Evolutionary conservation across 805 yeast species (phyloP).

Genomic region (Tanozyma kutaoensis): DNA sequence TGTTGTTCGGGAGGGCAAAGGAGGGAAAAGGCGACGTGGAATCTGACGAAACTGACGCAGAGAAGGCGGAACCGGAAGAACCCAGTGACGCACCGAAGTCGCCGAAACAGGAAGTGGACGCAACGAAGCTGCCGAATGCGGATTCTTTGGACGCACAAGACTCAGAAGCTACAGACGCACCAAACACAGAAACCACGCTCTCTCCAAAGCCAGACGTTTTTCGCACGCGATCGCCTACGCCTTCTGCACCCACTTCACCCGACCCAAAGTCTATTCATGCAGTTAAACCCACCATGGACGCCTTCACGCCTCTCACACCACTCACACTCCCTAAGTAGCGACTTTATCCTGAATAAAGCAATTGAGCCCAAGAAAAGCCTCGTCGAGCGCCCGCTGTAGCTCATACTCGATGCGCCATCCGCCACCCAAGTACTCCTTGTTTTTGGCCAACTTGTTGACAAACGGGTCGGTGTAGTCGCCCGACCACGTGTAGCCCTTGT

Average conservation of each 20-base stretch:
- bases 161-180: neutral
- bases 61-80: neutral
- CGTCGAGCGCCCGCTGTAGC: conserved; percentile 65
- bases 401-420: conserved; percentile 69
- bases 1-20: neutral
- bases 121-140: too few species aligned
- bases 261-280: too few species aligned
- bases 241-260: too few species aligned
- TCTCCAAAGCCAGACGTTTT: neutral
- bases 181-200: neutral
- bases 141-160: neutral
- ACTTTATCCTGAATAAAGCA: conserved; percentile 51
- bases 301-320: neutral
- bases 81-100: too few species aligned
- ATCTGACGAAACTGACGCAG: neutral
- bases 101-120: too few species aligned
- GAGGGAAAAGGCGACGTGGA: neutral
- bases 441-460: conserved; percentile 37
- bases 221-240: too few species aligned
- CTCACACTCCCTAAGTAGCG: neutral
- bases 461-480: conserved; percentile 31
- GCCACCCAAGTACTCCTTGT: conserved; percentile 64
- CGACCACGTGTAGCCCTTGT: too few species aligned
- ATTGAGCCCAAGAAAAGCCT: conserved; percentile 83
- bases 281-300: neutral